Conservation (phyloP, 2,329 filamentous ascomycete genomes). For the Microsporum canis region DNA sequence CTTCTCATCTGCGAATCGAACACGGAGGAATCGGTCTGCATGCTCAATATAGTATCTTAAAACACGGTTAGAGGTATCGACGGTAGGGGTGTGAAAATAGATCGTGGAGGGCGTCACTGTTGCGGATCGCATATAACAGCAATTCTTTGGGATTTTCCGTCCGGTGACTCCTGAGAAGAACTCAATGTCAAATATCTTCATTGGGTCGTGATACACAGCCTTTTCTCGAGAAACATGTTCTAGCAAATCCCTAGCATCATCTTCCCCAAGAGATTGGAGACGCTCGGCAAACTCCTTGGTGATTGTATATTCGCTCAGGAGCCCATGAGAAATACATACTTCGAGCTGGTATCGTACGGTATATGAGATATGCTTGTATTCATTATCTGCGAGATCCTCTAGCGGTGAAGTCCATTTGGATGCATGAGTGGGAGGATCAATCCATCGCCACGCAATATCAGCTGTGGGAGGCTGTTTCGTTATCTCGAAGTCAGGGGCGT, state of each 20-base stretch:
- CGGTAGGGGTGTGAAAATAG: conserved; percentile 61
- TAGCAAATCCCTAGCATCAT: conserved; percentile 53
- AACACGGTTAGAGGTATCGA: conserved; percentile 82
- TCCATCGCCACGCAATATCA: conserved; percentile 29
- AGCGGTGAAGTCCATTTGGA: conserved; percentile 24
- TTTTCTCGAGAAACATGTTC: conserved; percentile 61
- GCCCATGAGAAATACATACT: conserved; percentile 72
- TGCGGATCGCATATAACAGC: conserved; percentile 62
- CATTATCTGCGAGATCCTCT: conserved; percentile 26
- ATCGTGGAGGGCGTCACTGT: conserved; percentile 76
- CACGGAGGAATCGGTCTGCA: conserved; percentile 71
- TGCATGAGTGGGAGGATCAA: conserved; percentile 24
- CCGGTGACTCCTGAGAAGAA: conserved; percentile 37
- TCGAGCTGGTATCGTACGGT: conserved; percentile 80
- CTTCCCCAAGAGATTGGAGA: conserved; percentile 43
- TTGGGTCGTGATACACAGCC: conserved; percentile 54
- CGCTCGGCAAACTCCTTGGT: conserved; percentile 53
- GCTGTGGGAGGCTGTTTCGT: conserved; percentile 9
- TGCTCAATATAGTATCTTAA: conserved; percentile 58
- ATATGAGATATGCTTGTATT: conserved; percentile 47
- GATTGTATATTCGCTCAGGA: conserved; percentile 66
- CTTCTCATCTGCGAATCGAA: conserved; percentile 81
- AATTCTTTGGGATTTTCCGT: conserved; percentile 56
- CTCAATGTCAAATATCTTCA: conserved; percentile 54
- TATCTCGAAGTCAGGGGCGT: conserved; percentile 33